Conservation (phyloP, 2,329 filamentous ascomycete species). For the Blumeriella jaapii region DNA sequence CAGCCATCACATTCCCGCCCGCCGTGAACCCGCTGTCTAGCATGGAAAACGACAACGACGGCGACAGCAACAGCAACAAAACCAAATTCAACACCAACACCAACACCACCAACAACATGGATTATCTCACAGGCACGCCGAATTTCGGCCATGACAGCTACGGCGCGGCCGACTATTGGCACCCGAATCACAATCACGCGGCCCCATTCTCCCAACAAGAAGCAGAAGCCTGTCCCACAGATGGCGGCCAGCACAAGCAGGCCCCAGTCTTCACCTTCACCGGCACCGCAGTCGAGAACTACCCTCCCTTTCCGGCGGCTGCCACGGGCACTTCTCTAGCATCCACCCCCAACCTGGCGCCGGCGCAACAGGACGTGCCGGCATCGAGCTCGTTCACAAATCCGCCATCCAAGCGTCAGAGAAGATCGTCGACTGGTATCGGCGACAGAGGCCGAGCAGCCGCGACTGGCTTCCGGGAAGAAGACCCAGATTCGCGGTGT, state of each 20-base stretch:
- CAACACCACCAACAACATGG: slow-evolving; percentile 4
- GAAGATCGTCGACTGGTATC: background rate
- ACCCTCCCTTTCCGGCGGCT: background rate
- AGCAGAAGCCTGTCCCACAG: background rate
- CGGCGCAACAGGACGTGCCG: background rate
- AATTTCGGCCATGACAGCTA: slow-evolving; percentile 1
- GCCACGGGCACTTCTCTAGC: background rate
- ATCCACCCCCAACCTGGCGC: background rate
- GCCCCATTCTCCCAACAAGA: slow-evolving; percentile 8
- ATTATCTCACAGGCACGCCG: background rate
- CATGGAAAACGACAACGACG: no score
- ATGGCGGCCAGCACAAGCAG: slow-evolving; percentile 2
- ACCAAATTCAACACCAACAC: no score
- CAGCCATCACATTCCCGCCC: no score
- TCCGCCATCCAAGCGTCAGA: slow-evolving; percentile 9
- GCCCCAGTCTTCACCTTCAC: slow-evolving; percentile 1
- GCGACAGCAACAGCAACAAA: no score
- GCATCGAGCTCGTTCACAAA: background rate
- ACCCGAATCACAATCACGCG: slow-evolving; percentile 2
- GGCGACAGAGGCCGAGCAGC: background rate
- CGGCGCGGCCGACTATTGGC: slow-evolving; percentile 4
- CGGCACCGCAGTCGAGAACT: background rate
- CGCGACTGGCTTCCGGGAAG: background rate
- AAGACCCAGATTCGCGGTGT: slow-evolving; percentile 1
- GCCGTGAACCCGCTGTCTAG: background rate